Base-by-base conservation (phyloP, 441 rosid genomes). In the Pelargonium citronellum region DNA sequence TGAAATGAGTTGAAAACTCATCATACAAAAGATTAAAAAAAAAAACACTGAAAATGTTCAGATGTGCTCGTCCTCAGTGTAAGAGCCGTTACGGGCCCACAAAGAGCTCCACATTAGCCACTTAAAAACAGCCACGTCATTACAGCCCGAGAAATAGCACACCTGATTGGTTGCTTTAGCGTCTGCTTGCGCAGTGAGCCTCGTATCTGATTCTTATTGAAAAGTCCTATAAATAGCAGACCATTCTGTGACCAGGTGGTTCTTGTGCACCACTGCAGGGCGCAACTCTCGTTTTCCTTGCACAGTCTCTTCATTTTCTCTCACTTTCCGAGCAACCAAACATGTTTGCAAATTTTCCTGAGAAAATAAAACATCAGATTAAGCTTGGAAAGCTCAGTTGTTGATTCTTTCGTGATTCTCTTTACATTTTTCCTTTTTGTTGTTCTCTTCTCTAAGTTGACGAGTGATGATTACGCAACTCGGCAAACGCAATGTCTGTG, bases 301-400 rank as follows among this genome's bases (percentile, higher is more conserved):
- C 64, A 58, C 64, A 27, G 30, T n/a, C 24, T 19, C 30, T 22
- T 16, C 34, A 58, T 58, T 58, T 58, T 60, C 64, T 60, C 64
- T 60, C 64, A 24, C 64, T 60, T 22, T 60, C 37, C 64, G 64
- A 60, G 64, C 64, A 19, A 30, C 64, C 64, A 60, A 60, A 60
- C 64, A 60, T 12, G 4, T 60, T 9, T 20, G 34, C n/a, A 5
- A 30, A 22, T 60, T 60, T 60, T 60, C 64, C 12, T 24, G 64
- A 60, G 64, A 60, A 60, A 60, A 60, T 30, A 2, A 60, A 60
- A 13, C 34, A 27, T 60, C n/a, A 4, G 64, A 60, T 12, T 10
- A 4, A 60, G 64, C 24, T 60, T 60, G 11, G 37, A 20, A 7
- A 8, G 37, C 37, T 60, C 64, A 0, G 64, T 2, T 22, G 37